Base-by-base conservation (phyloP, 140 eudicot species). In the Flaveria floridana region DNA sequence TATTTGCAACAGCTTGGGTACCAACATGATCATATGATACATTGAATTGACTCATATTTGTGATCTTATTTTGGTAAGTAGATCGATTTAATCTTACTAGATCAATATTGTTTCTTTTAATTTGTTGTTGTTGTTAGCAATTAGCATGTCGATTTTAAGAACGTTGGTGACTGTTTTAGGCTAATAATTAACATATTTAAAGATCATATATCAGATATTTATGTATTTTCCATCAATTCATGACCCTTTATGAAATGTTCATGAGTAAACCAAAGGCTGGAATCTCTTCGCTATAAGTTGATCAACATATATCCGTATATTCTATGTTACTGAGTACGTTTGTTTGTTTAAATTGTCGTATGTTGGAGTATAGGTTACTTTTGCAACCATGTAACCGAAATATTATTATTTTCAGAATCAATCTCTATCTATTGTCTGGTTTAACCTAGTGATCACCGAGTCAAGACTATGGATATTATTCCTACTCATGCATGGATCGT, bases 1-100 rank as follows among this genome's bases (percentile, higher is more conserved):
- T 91, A 5, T 95, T 95, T 84, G 96, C 97, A 53, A 82, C 95
- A 67, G 90, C 89, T 84, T 95, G 97, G 97, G 75, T 83, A 63
- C 93, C 97, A 78, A 59, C 71, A 65, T 82, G 74, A 76, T 30
- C 37, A 30, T 73, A 71, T 37, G 4, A 63, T 21, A 21, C 21
- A 14, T 28, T 44, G 61, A 73, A 18, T 42, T 81, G 65, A 67
- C 76, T 74, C 41, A 79, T 64, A 37, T 3, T 65, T 15, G 44
- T 39, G 37, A 58, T 15, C 28, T 48, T 76, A 20, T 44, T 73
- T 73, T 73, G 75, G 58, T 48, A 19, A 66, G 66, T 67, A 68
- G 80, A 44, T 44, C 50, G 50, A 67, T 14, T 74, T 80, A 16
- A 74, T 68, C 41, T 68, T 80, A 48, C 66, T 78, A 71, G 73